Evolutionary conservation across 768 basidiomycete species (phyloP), one percentile per base, ranked within the genome.

Genomic region (Mycena olivaceomarginata): DNA sequence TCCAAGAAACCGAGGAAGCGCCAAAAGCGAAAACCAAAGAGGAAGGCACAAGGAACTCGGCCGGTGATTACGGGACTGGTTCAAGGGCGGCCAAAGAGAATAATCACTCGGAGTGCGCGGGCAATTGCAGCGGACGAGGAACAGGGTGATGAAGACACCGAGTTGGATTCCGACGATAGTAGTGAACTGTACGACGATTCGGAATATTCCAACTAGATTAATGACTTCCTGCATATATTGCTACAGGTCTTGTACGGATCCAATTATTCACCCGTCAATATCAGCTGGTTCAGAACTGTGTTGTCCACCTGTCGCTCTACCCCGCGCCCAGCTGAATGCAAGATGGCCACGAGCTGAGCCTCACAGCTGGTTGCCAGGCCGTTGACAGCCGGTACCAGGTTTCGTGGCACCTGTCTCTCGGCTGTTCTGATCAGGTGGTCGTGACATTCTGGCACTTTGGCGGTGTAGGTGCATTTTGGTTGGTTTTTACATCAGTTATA

Each of bases 371-470:
- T 57, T 13, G 25, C 56, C 56, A 63, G 62, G 16, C 18, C 6
- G 40, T 15, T 43, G 39, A 39, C 62, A 64, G 62, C 40, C 18
- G 62, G 62, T 43, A 22, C 62, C 62, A 64, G 62, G 40, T 40
- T 43, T 43, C 6, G 16, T 7, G 15, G 16, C 39, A 67, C n/a
- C 43, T 25, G 43, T 40, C n/a, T 22, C 20, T n/a, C 64, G 40
- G 16, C 20, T 65, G 64, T 22, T 41, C 43, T 16, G 12, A 10
- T 25, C 43, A 46, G 64, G 22, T 65, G 64, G 45, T 43, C 8
- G n/a, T 43, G 43, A 65, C 64, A 46, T 65, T 2, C 13, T 20
- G 64, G 64, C 20, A 65, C 64, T 65, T 65, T 65, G 43, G 64
- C 64, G 64, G 64, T 25, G 25, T 25, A 31, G 31, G n/a, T n/a